These are phyloP conservation scores for Cordyceps cateniannulata DNA, from an alignment of 2,329 filamentous ascomycete species.

Conservation along the genomic window DNA sequence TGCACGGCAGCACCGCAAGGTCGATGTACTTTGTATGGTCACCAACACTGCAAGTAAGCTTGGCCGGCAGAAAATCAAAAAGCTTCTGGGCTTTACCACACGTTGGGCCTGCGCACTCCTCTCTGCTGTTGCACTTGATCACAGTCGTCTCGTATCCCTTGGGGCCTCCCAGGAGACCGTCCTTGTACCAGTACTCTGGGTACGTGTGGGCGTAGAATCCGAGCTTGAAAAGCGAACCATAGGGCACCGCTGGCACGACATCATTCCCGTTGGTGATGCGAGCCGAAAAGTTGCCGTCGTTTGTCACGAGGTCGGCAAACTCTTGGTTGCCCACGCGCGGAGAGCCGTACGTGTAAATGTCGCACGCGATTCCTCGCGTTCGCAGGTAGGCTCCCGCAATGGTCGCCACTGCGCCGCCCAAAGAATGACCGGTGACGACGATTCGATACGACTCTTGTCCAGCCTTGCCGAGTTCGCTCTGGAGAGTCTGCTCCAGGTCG, in stretches of 20 bases:
- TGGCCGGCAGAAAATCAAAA: background rate
- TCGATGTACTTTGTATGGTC: background rate
- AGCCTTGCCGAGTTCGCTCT: background rate
- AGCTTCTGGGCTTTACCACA: background rate
- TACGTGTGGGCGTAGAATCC: background rate
- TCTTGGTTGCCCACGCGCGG: slow-evolving; percentile 57
- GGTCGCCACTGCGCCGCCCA: slow-evolving; percentile 59
- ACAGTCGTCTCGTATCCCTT: background rate
- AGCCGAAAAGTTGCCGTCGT: background rate
- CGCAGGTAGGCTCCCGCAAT: slow-evolving; percentile 53
- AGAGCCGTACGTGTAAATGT: slow-evolving; percentile 60
- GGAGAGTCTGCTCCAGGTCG: background rate
- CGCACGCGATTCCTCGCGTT: slow-evolving; percentile 34
- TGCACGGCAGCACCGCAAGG: background rate
- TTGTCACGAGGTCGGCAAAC: slow-evolving; percentile 47
- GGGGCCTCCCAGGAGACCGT: background rate
- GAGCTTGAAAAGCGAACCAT: background rate
- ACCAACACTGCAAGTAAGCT: background rate
- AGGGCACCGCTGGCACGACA: background rate
- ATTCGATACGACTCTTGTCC: slow-evolving; percentile 35
- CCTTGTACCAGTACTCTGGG: slow-evolving; percentile 1
- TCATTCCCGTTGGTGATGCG: background rate
- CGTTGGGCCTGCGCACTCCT: background rate
- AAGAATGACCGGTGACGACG: too few relatives aligned
- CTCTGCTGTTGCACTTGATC: background rate